A percentile compares a stretch with the other conserved stretches of the same genome.
Evolutionary conservation across 306 rosid genomes (phyloP).

Genomic region (Benincasa hispida): DNA sequence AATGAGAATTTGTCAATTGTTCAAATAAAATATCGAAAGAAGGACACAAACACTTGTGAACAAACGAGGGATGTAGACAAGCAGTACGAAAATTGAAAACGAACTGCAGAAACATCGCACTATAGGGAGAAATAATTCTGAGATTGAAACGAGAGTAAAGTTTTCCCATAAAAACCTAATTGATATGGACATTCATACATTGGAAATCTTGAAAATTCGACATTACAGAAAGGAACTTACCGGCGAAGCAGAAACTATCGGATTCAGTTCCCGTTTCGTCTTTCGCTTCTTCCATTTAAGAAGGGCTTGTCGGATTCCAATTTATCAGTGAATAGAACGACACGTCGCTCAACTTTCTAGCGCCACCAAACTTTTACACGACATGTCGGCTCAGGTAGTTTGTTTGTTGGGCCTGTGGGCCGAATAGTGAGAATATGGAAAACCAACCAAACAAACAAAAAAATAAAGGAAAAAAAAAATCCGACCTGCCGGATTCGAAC

Average conservation of each 20-base stretch:
- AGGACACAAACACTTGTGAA: not conserved
- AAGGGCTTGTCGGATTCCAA: not conserved
- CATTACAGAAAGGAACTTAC: not conserved
- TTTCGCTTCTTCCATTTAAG: not conserved
- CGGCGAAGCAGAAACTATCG: not conserved
- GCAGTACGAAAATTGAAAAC: not conserved
- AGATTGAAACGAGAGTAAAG: not conserved
- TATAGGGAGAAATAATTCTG: not conserved
- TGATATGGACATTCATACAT: not conserved
- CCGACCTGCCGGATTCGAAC: conserved; percentile 11
- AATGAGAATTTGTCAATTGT: not conserved
- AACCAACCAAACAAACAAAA: no score
- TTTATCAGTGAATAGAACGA: not conserved
- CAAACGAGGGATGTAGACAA: not conserved
- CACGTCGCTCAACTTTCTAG: not conserved
- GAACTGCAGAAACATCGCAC: not conserved
- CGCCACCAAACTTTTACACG: not conserved
- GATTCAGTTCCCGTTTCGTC: not conserved
- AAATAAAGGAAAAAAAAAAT: not conserved
- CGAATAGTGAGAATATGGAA: not conserved
- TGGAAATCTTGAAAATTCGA: not conserved
- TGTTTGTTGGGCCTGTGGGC: not conserved
- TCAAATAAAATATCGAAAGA: not conserved
- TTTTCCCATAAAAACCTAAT: not conserved
- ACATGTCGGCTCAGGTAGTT: not conserved